Evolutionary conservation across 805 yeast species (phyloP).

Genomic region (Lipomyces sp.): DNA sequence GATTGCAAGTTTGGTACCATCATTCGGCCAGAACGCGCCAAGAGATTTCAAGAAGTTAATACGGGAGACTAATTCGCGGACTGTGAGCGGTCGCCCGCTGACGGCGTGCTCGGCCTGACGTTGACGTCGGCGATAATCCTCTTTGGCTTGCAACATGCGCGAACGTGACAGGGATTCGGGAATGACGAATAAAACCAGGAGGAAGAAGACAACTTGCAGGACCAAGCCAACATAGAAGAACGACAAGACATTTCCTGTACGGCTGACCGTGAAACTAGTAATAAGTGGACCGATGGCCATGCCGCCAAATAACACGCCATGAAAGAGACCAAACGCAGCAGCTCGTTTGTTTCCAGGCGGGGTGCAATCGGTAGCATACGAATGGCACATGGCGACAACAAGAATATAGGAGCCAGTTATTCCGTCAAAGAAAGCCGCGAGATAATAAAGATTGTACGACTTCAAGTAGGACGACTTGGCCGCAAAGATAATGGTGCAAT

Average conservation of each 20-base stretch:
- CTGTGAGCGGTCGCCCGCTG: background rate
- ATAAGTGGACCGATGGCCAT: conserved; percentile 32
- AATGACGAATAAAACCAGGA: conserved; percentile 18
- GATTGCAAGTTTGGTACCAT: conserved; percentile 27
- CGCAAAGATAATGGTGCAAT: conserved; percentile 20
- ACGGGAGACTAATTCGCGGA: conserved; percentile 4
- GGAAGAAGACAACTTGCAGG: conserved; percentile 16
- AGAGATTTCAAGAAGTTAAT: conserved; percentile 25
- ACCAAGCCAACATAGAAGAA: conserved; percentile 28
- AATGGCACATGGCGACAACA: conserved; percentile 32
- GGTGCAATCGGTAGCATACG: conserved; percentile 31
- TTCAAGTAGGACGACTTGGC: conserved; percentile 20
- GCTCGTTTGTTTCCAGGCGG: conserved; percentile 28
- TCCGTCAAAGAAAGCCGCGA: conserved; percentile 27
- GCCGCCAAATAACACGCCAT: conserved; percentile 27
- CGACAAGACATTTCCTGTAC: conserved; percentile 20
- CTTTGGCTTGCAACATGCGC: conserved; percentile 16
- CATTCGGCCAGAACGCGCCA: conserved; percentile 27
- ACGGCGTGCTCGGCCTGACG: conserved; percentile 4
- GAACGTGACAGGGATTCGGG: conserved; percentile 27
- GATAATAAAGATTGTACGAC: conserved; percentile 25
- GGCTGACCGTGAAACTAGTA: conserved; percentile 19
- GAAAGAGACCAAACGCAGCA: conserved; percentile 30
- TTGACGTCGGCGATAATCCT: conserved; percentile 13
- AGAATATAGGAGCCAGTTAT: conserved; percentile 26